phyloP scores from a whole-genome alignment of 1,139 yeast genomes.

The Wickerhamiella pararugosa region DNA sequence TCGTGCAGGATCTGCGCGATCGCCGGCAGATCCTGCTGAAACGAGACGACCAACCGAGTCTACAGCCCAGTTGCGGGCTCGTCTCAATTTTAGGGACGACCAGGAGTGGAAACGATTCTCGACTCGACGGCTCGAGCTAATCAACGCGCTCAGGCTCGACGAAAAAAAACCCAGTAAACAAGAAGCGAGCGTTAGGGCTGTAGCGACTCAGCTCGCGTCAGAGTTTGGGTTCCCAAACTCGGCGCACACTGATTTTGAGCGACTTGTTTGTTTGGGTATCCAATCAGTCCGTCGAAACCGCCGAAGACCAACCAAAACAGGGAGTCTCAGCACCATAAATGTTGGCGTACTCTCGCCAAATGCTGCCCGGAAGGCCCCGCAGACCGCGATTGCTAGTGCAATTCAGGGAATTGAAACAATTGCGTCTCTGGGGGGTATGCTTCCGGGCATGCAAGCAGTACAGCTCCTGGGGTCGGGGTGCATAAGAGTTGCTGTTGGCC shows the following conservation, averaged over 20 bases:
- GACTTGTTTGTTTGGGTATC: constrained; percentile 80
- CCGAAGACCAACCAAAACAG: constrained; percentile 30
- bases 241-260: constrained; percentile 60
- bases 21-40: too few relatives aligned
- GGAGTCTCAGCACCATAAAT: constrained; percentile 6
- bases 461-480: neutral
- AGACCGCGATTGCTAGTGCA: neutral
- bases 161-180: constrained; percentile 84
- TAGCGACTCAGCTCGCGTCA: constrained; percentile 56
- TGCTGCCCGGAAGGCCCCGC: neutral
- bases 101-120: constrained; percentile 78
- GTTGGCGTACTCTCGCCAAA: neutral
- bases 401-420: neutral
- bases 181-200: constrained; percentile 59
- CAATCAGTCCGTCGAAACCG: constrained; percentile 63
- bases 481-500: constrained; percentile 3
- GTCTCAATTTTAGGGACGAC: constrained; percentile 65
- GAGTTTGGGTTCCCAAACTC: constrained; percentile 60
- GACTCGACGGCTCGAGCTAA: constrained; percentile 73
- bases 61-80: constrained; percentile 62
- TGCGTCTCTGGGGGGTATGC: neutral
- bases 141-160: constrained; percentile 64
- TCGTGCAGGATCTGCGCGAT: too few relatives aligned
- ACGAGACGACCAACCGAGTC: constrained; percentile 33
- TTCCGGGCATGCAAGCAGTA: neutral